Conservation (phyloP, 805 yeast species). For the Candida saitoana region DNA sequence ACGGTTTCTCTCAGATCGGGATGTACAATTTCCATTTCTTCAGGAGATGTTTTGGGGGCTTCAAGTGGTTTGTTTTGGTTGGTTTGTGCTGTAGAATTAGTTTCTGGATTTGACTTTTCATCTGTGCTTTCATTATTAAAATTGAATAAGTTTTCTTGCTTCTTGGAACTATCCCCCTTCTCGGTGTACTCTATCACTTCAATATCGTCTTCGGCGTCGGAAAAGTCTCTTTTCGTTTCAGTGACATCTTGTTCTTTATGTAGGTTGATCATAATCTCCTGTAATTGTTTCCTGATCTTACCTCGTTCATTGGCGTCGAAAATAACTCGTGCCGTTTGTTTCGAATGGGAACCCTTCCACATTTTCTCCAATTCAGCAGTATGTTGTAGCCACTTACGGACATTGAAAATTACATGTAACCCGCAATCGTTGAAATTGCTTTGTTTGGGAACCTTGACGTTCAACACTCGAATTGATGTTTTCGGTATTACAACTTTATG, state of each 20-base stretch:
- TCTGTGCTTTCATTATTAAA: not conserved
- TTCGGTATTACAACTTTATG: slow-evolving; percentile 44
- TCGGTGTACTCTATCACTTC: slow-evolving; percentile 16
- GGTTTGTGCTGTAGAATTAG: not conserved
- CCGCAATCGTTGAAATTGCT: slow-evolving; percentile 94
- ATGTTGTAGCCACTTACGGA: slow-evolving; percentile 51
- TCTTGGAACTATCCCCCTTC: slow-evolving; percentile 8
- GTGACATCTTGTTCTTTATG: slow-evolving; percentile 16
- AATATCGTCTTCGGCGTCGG: slow-evolving; percentile 14
- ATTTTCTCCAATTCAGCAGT: slow-evolving; percentile 45
- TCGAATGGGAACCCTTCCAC: slow-evolving; percentile 33
- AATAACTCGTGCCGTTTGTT: slow-evolving; percentile 11
- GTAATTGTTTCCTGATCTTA: slow-evolving; percentile 23
- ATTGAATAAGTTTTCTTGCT: not conserved
- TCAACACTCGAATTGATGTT: slow-evolving; percentile 43
- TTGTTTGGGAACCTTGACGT: slow-evolving; percentile 72
- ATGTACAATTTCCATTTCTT: too few species aligned
- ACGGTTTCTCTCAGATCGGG: too few species aligned
- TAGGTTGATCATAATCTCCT: slow-evolving; percentile 19
- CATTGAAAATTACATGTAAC: slow-evolving; percentile 77
- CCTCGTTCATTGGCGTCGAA: slow-evolving; percentile 28
- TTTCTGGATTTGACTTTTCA: not conserved
- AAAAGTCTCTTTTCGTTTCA: not conserved
- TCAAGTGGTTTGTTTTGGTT: not conserved
- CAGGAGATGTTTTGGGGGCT: not conserved